Conservation (phyloP, 1,284 basidiomycete species). For the Tilletia setariae region DNA sequence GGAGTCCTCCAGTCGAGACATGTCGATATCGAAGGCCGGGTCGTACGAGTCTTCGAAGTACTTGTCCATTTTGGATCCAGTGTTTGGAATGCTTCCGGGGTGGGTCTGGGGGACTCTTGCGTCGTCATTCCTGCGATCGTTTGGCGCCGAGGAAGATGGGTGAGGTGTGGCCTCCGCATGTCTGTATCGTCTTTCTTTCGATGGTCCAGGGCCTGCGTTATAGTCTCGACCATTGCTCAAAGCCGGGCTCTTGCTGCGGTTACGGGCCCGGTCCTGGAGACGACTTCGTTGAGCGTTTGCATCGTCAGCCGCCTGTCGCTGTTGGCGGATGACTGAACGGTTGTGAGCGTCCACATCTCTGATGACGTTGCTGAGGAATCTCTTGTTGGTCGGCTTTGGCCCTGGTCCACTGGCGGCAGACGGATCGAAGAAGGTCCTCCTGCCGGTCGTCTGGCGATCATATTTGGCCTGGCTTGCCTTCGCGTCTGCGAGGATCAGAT, state of each 20-base stretch:
- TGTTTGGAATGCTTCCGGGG: not conserved
- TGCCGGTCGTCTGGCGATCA: not conserved
- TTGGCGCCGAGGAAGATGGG: too few relatives aligned
- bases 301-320: conserved; percentile 13
- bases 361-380: conserved; percentile 36
- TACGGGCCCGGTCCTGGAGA: not conserved
- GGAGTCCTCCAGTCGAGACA: not conserved
- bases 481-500: conserved; percentile 27
- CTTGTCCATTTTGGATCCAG: conserved; percentile 43
- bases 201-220: too few relatives aligned
- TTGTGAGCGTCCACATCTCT: conserved; percentile 43
- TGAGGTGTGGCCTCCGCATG: too few relatives aligned
- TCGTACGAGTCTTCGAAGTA: conserved; percentile 40
- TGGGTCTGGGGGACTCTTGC: not conserved
- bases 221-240: too few relatives aligned
- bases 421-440: conserved; percentile 14
- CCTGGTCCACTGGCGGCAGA: not conserved
- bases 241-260: not conserved
- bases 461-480: conserved; percentile 11
- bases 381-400: conserved; percentile 34
- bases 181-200: too few relatives aligned
- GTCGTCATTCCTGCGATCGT: not conserved
- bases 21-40: conserved; percentile 20
- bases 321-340: conserved; percentile 25
- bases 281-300: not conserved